These are phyloP conservation scores for Aegilops bicornis DNA, from an alignment of 176 grass and related monocot genomes.

Conservation along the genomic window DNA sequence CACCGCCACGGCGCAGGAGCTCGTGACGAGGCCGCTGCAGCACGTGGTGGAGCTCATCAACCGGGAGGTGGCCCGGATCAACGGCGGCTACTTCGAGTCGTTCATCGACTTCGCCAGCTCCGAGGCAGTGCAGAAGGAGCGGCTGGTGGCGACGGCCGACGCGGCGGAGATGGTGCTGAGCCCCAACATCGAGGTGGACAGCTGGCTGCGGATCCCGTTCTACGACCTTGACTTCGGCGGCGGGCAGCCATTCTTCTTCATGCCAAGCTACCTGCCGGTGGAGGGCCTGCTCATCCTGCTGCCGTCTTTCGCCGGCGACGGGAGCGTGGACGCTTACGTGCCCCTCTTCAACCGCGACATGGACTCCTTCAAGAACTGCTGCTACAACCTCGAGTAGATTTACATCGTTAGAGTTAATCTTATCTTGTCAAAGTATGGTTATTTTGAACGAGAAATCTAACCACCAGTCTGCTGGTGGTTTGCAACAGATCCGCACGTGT, in stretches of 20 bases:
- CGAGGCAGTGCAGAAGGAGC: neutral
- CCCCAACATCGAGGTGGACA: slow-evolving; percentile 27
- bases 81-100: slow-evolving; percentile 26
- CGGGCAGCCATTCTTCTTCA: slow-evolving; percentile 25
- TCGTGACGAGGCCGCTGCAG: slow-evolving; percentile 1
- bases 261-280: slow-evolving; percentile 23
- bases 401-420: neutral
- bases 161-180: slow-evolving; percentile 24
- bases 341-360: slow-evolving; percentile 14
- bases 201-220: slow-evolving; percentile 32
- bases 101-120: slow-evolving; percentile 29
- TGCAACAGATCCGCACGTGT: no score
- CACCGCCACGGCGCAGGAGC: neutral
- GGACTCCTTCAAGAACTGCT: slow-evolving; percentile 30
- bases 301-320: slow-evolving; percentile 8
- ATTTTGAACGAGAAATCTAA: no score
- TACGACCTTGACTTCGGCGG: slow-evolving; percentile 32
- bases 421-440: neutral
- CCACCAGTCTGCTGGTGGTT: no score
- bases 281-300: slow-evolving; percentile 29
- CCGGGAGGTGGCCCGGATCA: slow-evolving; percentile 7
- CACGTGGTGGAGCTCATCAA: slow-evolving; percentile 29
- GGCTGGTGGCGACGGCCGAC: slow-evolving; percentile 9
- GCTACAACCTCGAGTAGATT: neutral
- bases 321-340: slow-evolving; percentile 26